Evolutionary conservation across 768 basidiomycete genomes (phyloP), one percentile per base, ranked within the genome.

Genomic region (Kwoniella sp.): DNA sequence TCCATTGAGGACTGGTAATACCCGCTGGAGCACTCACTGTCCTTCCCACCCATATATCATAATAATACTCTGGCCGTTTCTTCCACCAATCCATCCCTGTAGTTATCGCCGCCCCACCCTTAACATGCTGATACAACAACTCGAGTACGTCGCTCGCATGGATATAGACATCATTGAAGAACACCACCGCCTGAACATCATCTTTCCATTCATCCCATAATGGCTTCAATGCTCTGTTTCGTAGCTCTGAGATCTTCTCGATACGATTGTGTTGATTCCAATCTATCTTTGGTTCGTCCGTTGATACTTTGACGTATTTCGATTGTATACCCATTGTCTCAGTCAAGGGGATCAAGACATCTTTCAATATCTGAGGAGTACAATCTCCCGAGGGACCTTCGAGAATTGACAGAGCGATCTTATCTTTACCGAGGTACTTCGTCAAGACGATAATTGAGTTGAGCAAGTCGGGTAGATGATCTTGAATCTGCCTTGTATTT

Each of bases 1-100:
- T 6, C 6, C 13, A 33, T 33, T n/a, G n/a, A n/a, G n/a, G n/a
- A n/a, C n/a, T n/a, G n/a, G n/a, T n/a, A n/a, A n/a, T n/a, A n/a
- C n/a, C 15, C 17, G 40, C 40, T 44, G 8, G 10, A 3, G 22
- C 15, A 76, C 76, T 62, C 36, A 78, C 77, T 0, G 77, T 80
- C 51, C 75, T 59, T 22, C 68, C 79, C 1, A 78, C 79, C 79
- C 79, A 80, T 30, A 80, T 69, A 69, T 80, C 79, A 55, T 80
- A 80, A 52, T 69, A 80, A 47, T 77, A 75, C 33, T 68, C 73
- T 8, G 79, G 79, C 17, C 67, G 57, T 27, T 69, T 67, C 58
- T 72, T 69, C 57, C 63, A 75, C 76, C 76, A 80, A 57, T 80
- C 79, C 74, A 75, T 71, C 13, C 69, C 79, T 1, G 76, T 70